Conservation (phyloP, 176 grass and related monocot species). For the Zea mays region DNA sequence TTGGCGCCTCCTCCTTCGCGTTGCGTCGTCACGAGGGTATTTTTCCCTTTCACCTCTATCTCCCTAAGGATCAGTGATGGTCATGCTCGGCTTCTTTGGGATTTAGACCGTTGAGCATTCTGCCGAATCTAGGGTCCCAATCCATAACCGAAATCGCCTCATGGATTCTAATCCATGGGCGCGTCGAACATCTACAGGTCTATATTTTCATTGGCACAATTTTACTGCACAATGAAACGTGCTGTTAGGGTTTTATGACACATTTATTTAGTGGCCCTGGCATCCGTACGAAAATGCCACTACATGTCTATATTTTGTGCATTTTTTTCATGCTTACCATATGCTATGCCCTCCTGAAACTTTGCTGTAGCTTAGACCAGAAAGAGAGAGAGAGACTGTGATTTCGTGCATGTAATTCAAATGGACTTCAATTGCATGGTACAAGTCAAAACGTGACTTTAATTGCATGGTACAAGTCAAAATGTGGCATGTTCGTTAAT, state of each 20-base stretch:
- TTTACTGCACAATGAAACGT: slow-evolving; percentile 19
- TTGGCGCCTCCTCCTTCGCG: background rate
- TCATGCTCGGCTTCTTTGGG: background rate
- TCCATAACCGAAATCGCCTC: background rate
- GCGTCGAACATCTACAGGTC: background rate
- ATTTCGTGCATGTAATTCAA: slow-evolving; percentile 3
- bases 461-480: background rate
- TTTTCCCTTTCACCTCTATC: background rate
- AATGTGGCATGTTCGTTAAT: background rate
- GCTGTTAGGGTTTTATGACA: slow-evolving; percentile 42
- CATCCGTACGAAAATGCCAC: slow-evolving; percentile 8
- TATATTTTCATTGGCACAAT: background rate
- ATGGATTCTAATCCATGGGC: background rate
- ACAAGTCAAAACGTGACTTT: background rate
- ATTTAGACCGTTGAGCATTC: slow-evolving; percentile 33
- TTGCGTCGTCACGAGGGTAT: slow-evolving; percentile 18
- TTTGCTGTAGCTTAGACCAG: background rate
- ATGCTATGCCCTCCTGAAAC: background rate
- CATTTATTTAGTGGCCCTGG: background rate
- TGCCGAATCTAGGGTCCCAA: slow-evolving; percentile 26
- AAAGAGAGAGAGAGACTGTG: background rate
- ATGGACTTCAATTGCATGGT: background rate
- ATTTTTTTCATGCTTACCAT: background rate
- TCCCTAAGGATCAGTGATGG: slow-evolving; percentile 17
- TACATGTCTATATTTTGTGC: background rate